Base-by-base conservation (phyloP, 768 basidiomycete genomes). In the Trametes meyenii region DNA sequence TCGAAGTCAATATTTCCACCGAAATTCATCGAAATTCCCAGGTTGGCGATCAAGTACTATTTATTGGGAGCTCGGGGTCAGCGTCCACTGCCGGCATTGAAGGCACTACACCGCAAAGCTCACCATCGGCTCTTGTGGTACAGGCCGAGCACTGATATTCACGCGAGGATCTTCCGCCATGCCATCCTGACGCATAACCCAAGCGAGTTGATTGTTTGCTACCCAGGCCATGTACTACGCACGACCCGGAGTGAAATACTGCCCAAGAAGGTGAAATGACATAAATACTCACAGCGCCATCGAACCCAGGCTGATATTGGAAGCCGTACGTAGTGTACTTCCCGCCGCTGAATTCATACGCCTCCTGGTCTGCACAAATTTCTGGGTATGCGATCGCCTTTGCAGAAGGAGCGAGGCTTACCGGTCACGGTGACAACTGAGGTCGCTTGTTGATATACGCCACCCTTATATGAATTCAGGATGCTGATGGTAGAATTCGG, bases 41-140 rank as follows among this genome's bases (percentile, higher is more conserved):
- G 66, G 70, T 86, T 87, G 14, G 75, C 61, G 55, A 88, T 75
- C 66, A 86, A 78, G 54, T 85, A 83, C 81, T 83, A 50, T 70
- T 29, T 49, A 51, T 33, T 16, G 38, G 55, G 33, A 55, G 29
- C 23, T 23, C 8, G 21, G 44, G 5, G 36, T 26, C 16, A 45
- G 33, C 26, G 17, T 7, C 24, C 12, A 38, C 11, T 10, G 23
- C 14, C 7, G 44, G 24, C 11, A 21, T 21, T n/a, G 11, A 29
- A 50, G 8, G n/a, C 23, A 29, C 12, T 16, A 17, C n/a, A 23
- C 19, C 38, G 45, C 14, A 14, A 16, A 33, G 14, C 61, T 92
- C 70, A 89, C 88, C 89, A 95, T 85, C 2, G 94, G 94, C 71
- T 96, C 94, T 65, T 89, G 85, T 0, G 92, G 83, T 43, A 96